These are phyloP conservation scores for Onygenales sp. DNA, from an alignment of 2,329 filamentous ascomycete species.

Conservation along the genomic window DNA sequence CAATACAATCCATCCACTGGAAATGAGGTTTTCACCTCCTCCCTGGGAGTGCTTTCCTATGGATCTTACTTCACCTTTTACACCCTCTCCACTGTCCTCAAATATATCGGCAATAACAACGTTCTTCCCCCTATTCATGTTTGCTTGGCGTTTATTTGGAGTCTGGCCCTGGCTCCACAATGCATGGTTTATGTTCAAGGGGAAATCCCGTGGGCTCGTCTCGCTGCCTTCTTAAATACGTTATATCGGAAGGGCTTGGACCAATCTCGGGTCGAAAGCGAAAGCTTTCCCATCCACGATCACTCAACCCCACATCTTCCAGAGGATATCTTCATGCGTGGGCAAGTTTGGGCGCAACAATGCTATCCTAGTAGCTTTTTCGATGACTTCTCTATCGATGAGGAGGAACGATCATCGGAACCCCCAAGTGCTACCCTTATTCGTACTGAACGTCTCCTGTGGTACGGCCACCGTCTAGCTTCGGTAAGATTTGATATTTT, in stretches of 20 bases:
- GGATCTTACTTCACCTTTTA: slow-evolving; percentile 33
- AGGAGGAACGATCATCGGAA: slow-evolving; percentile 46
- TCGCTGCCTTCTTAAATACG: slow-evolving; percentile 45
- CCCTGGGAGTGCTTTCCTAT: slow-evolving; percentile 23
- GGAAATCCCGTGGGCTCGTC: slow-evolving; percentile 41
- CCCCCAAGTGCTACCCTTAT: slow-evolving; percentile 37
- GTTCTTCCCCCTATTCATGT: slow-evolving; percentile 47
- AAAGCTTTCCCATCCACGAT: slow-evolving; percentile 32
- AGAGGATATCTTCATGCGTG: slow-evolving; percentile 51
- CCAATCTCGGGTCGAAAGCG: slow-evolving; percentile 26
- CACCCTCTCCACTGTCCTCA: slow-evolving; percentile 35
- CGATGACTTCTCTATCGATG: slow-evolving; percentile 37
- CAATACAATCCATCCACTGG: background rate
- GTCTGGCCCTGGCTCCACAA: slow-evolving; percentile 26
- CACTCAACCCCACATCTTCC: slow-evolving; percentile 39
- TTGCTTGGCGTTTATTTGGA: slow-evolving; percentile 44
- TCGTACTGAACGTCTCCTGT: slow-evolving; percentile 44
- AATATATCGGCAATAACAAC: slow-evolving; percentile 41
- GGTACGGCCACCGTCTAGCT: slow-evolving; percentile 36
- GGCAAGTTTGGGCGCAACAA: slow-evolving; percentile 42
- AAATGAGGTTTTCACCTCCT: slow-evolving; percentile 12
- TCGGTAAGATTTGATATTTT: slow-evolving; percentile 23
- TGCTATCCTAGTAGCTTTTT: slow-evolving; percentile 46
- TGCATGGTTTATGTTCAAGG: slow-evolving; percentile 31
- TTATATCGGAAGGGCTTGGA: slow-evolving; percentile 33